These are phyloP conservation scores for Scheffersomyces amazonensis DNA, from an alignment of 805 yeast genomes.

Conservation along the genomic window DNA sequence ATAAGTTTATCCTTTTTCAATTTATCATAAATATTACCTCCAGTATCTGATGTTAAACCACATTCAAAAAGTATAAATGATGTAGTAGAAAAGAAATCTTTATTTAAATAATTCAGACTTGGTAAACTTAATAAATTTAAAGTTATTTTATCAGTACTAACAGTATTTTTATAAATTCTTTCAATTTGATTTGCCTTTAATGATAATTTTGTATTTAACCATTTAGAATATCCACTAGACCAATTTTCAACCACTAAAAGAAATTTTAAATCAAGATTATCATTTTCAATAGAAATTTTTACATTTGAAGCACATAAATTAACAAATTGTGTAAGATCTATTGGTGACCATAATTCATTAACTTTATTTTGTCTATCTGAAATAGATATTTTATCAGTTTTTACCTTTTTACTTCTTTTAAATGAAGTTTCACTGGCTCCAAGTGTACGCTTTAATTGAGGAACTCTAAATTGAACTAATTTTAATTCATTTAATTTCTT, in stretches of 20 bases:
- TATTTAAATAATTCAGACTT: conserved; percentile 27
- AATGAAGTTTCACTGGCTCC: conserved; percentile 10
- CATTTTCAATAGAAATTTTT: conserved; percentile 15
- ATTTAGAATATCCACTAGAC: conserved; percentile 42
- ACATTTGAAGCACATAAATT: conserved; percentile 25
- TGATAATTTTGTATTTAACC: conserved; percentile 47
- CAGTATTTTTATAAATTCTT: conserved; percentile 20
- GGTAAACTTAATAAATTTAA: conserved; percentile 44
- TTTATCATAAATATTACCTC: conserved; percentile 22
- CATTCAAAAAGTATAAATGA: conserved; percentile 51
- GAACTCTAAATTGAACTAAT: conserved; percentile 18
- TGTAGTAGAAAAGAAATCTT: conserved; percentile 35
- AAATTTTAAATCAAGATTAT: conserved; percentile 26
- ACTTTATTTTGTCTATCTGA: conserved; percentile 31
- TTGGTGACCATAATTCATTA: conserved; percentile 46
- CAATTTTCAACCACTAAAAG: conserved; percentile 49
- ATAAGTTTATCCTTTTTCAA: conserved; percentile 33
- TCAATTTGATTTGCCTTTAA: conserved; percentile 28
- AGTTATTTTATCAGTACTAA: conserved; percentile 21
- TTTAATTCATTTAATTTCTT: conserved; percentile 33
- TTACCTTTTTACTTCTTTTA: neutral
- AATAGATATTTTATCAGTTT: conserved; percentile 10
- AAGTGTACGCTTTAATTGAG: conserved; percentile 15
- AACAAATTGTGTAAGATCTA: conserved; percentile 35
- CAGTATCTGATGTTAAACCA: conserved; percentile 32